These are phyloP conservation scores for Coniferiporia sulphurascens DNA, from an alignment of 1,284 basidiomycete species.

Conservation along the genomic window DNA sequence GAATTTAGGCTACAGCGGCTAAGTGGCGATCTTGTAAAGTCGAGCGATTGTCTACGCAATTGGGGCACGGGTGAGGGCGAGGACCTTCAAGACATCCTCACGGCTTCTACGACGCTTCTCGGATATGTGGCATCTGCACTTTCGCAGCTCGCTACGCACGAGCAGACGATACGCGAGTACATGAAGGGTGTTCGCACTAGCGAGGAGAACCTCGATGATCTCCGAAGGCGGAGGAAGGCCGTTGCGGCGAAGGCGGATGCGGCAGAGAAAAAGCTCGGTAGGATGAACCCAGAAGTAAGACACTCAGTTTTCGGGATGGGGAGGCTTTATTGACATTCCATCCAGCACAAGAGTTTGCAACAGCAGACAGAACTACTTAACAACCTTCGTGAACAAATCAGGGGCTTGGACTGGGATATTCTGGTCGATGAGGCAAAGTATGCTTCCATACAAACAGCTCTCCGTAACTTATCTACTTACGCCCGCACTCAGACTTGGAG, in stretches of 20 bases:
- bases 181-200: conserved; percentile 78
- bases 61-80: conserved; percentile 89
- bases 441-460: neutral
- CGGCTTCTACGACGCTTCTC: conserved; percentile 58
- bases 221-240: conserved; percentile 65
- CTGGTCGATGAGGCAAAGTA: conserved; percentile 69
- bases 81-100: conserved; percentile 65
- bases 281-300: conserved; percentile 74
- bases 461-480: neutral
- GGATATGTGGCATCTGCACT: conserved; percentile 68
- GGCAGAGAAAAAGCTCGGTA: conserved; percentile 87
- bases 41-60: conserved; percentile 67
- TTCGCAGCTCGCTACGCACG: conserved; percentile 68
- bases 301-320: neutral
- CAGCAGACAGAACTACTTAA: conserved; percentile 76
- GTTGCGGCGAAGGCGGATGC: conserved; percentile 73
- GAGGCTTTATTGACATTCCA: neutral
- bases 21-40: conserved; percentile 62
- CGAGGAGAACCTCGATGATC: conserved; percentile 80
- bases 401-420: conserved; percentile 78
- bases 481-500: conserved; percentile 48
- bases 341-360: conserved; percentile 75
- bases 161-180: conserved; percentile 67
- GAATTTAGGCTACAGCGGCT: conserved; percentile 55
- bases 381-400: conserved; percentile 73